A percentile compares a stretch with the other conserved stretches of the same genome.
phyloP scores from a whole-genome alignment of 2,329 filamentous ascomycete species.

The Rugonectria rugulosa region DNA sequence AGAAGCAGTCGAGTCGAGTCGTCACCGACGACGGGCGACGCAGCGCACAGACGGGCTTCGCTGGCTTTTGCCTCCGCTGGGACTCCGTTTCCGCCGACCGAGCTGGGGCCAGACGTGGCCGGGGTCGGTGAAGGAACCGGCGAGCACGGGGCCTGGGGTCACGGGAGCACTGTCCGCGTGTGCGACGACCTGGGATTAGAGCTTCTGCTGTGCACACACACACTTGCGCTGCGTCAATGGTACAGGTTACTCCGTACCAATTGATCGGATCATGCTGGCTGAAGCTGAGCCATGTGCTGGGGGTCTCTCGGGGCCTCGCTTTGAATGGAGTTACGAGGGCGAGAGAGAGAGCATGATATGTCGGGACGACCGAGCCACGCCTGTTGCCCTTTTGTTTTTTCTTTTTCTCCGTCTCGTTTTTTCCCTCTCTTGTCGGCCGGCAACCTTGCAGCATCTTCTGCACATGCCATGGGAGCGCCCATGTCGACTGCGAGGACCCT shows the following conservation, averaged over 20 bases:
- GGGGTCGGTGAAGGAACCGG: slow-evolving; percentile 16
- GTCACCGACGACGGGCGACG: neutral
- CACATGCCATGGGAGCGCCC: slow-evolving; percentile 33
- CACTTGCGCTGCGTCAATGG: neutral
- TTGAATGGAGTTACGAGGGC: no score
- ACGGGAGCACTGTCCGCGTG: slow-evolving; percentile 14
- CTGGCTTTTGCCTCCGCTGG: neutral
- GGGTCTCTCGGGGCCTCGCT: no score
- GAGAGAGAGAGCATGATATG: neutral
- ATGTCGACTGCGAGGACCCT: slow-evolving; percentile 13
- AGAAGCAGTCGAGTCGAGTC: neutral
- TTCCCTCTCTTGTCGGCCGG: neutral
- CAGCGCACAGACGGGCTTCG: slow-evolving; percentile 4
- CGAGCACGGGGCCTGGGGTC: slow-evolving; percentile 14
- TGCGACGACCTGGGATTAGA: slow-evolving; percentile 4
- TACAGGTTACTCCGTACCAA: neutral
- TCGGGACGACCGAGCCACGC: neutral
- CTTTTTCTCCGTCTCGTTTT: slow-evolving; percentile 1
- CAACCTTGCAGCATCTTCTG: slow-evolving; percentile 27
- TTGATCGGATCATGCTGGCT: neutral
- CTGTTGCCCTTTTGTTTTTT: no score
- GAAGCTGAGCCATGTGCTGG: no score
- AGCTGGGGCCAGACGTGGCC: neutral
- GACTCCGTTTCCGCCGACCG: neutral
- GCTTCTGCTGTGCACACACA: neutral